phyloP scores from a whole-genome alignment of 768 basidiomycete species.

The Lentinula guzmanii region DNA sequence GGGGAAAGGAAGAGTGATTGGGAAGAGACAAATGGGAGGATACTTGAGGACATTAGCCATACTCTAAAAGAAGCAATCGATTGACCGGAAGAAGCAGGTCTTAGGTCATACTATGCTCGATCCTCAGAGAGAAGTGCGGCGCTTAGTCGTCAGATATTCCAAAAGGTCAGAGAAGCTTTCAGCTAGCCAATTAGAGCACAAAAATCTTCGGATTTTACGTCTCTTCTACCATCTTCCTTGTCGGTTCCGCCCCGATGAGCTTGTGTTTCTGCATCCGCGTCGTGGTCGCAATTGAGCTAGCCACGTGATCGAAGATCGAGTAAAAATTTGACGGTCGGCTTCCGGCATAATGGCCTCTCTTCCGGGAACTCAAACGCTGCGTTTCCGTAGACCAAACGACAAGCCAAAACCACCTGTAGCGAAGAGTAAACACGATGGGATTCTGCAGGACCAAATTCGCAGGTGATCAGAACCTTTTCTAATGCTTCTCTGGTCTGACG shows the following conservation, averaged over 20 bases:
- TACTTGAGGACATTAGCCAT: neutral
- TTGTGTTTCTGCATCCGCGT: neutral
- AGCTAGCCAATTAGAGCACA: neutral
- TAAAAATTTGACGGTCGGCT: neutral
- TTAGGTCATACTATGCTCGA: neutral
- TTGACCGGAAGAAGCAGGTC: neutral
- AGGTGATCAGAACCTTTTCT: slow-evolving; percentile 34
- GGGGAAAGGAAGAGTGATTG: slow-evolving; percentile 12
- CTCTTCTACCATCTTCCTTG: neutral
- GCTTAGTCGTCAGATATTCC: neutral
- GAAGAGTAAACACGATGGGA: slow-evolving; percentile 46
- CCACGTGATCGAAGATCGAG: neutral
- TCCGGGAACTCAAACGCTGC: slow-evolving; percentile 31
- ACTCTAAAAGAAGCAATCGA: neutral
- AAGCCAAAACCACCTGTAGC: slow-evolving; percentile 22
- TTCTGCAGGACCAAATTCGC: slow-evolving; percentile 77
- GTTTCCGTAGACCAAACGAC: slow-evolving; percentile 41
- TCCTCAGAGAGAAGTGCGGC: neutral
- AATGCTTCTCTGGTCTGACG: slow-evolving; percentile 7
- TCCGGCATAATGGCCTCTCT: neutral
- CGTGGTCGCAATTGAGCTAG: neutral
- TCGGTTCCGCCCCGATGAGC: slow-evolving; percentile 1
- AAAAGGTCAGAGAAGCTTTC: neutral
- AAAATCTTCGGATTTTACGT: neutral
- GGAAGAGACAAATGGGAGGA: neutral